Evolutionary conservation across 2,329 filamentous ascomycete species (phyloP).

Genomic region (Sclerotinia minor): DNA sequence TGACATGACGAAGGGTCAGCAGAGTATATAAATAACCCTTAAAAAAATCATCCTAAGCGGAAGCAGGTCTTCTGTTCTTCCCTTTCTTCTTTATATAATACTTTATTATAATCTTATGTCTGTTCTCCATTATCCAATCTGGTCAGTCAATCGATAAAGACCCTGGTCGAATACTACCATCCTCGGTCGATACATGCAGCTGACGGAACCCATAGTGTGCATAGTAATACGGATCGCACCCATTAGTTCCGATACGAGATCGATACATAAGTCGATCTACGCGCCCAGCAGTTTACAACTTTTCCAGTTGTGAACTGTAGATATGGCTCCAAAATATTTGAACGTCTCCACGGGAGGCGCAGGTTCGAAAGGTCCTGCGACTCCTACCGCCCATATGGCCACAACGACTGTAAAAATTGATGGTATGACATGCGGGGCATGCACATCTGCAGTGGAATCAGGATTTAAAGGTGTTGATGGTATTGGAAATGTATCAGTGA

Average conservation of each 20-base stretch:
- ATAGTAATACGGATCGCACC: conserved; percentile 19
- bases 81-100: conserved; percentile 1
- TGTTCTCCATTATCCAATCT: conserved; percentile 11
- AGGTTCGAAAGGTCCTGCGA: conserved; percentile 28
- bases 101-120: conserved; percentile 5
- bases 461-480: conserved; percentile 83
- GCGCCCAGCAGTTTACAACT: conserved; percentile 2
- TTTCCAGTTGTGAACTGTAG: conserved; percentile 3
- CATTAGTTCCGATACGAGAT: conserved; percentile 19
- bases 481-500: conserved; percentile 84
- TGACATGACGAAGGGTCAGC: conserved; percentile 3
- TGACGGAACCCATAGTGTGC: conserved; percentile 21
- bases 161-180: conserved; percentile 19
- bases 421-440: conserved; percentile 91
- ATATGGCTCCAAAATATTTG: conserved; percentile 39
- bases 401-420: conserved; percentile 89
- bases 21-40: conserved; percentile 5
- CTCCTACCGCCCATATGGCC: conserved; percentile 63
- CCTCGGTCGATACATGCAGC: conserved; percentile 19
- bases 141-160: conserved; percentile 23
- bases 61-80: conserved; percentile 25
- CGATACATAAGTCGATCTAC: conserved; percentile 14
- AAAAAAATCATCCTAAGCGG: conserved; percentile 9
- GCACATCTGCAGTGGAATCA: conserved; percentile 91
- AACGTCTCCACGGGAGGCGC: conserved; percentile 35